phyloP scores from a whole-genome alignment of 805 yeast species.

The Sungouiozyma intestinalis region DNA sequence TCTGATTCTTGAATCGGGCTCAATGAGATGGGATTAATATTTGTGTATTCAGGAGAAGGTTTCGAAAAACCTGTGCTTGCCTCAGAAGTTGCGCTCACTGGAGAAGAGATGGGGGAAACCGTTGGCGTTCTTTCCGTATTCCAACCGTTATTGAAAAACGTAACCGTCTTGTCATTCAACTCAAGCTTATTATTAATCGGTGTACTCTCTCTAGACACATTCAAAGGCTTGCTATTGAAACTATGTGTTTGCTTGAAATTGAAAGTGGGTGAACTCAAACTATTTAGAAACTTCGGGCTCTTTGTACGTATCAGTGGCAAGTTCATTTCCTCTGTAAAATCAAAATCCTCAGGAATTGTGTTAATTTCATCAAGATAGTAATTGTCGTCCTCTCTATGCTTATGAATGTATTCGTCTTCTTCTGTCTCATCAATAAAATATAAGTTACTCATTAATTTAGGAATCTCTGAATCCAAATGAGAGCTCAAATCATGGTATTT shows the following conservation, averaged over 20 bases:
- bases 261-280: conserved; percentile 6
- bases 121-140: conserved; percentile 4
- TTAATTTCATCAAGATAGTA: conserved; percentile 42
- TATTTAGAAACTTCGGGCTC: conserved; percentile 4
- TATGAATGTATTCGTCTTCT: conserved; percentile 23
- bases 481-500: conserved; percentile 33
- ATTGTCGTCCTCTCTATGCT: conserved; percentile 34
- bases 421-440: conserved; percentile 28
- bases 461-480: conserved; percentile 31
- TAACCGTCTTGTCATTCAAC: conserved; percentile 31
- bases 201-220: conserved; percentile 19
- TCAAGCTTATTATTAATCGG: conserved; percentile 30
- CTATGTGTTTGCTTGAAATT: conserved; percentile 26
- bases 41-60: conserved; percentile 18
- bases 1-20: conserved; percentile 29
- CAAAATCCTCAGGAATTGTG: conserved; percentile 36
- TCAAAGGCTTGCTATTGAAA: conserved; percentile 22
- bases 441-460: conserved; percentile 23
- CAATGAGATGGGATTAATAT: conserved; percentile 15
- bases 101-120: conserved; percentile 3
- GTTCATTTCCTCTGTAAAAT: conserved; percentile 23
- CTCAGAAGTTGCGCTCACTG: background rate
- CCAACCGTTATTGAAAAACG: conserved; percentile 26
- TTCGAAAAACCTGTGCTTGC: conserved; percentile 7
- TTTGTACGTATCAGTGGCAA: conserved; percentile 3